phyloP scores from a whole-genome alignment of 495 filamentous ascomycete genomes.

The Echria macrotheca region DNA sequence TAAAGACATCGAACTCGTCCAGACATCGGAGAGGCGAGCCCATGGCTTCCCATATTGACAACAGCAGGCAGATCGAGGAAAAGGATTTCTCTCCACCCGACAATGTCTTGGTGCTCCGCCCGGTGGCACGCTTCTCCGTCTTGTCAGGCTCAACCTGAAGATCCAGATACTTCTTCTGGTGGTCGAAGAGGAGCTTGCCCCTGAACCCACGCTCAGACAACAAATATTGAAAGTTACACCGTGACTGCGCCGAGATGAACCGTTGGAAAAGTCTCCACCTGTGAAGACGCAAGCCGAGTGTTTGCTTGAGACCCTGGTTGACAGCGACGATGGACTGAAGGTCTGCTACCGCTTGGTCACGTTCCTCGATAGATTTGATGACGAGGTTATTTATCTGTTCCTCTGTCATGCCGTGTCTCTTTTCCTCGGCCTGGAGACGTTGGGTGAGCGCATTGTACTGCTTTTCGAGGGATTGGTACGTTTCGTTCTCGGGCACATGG shows the following conservation, averaged over 20 bases:
- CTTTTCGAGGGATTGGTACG: conserved; percentile 52
- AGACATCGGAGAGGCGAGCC: conserved; percentile 88
- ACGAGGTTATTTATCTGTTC: conserved; percentile 54
- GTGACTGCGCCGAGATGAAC: conserved; percentile 75
- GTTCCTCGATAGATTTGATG: conserved; percentile 29
- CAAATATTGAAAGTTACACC: conserved; percentile 80
- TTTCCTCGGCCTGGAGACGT: conserved; percentile 41
- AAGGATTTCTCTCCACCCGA: conserved; percentile 97
- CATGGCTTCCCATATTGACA: conserved; percentile 98
- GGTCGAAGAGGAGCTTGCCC: conserved; percentile 72
- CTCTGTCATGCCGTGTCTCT: conserved; percentile 53
- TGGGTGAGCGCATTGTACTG: conserved; percentile 55
- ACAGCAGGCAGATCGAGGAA: conserved; percentile 86
- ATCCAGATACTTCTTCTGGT: conserved; percentile 64
- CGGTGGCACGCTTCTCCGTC: conserved; percentile 56
- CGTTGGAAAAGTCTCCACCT: conserved; percentile 78
- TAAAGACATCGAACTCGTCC: conserved; percentile 99
- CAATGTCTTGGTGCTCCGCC: conserved; percentile 80
- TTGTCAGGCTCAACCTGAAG: conserved; percentile 80
- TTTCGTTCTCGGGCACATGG: conserved; percentile 63
- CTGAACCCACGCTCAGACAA: conserved; percentile 85
- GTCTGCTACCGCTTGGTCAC: conserved; percentile 32
- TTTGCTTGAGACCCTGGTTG: conserved; percentile 53
- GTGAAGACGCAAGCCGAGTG: conserved; percentile 62
- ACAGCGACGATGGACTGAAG: conserved; percentile 46